Percentiles rank a stretch among this genome's conserved stretches.
Evolutionary conservation across 306 rosid species (phyloP).

Genomic region (Elaeagnus macrophylla): DNA sequence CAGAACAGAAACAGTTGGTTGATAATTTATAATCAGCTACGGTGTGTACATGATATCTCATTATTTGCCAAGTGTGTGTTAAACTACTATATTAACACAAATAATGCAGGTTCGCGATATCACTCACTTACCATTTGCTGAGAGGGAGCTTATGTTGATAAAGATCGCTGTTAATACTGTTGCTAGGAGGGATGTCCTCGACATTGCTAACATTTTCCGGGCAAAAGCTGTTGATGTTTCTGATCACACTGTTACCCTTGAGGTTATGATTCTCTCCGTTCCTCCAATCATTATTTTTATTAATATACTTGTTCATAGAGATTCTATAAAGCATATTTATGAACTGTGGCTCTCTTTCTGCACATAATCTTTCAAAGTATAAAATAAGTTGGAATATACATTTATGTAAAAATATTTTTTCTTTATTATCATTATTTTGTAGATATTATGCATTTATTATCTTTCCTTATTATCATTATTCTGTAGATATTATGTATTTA

Average conservation of each 20-base stretch:
- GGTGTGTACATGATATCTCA: background rate
- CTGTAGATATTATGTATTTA: too few species aligned
- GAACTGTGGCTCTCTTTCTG: background rate
- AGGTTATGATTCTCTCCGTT: slow-evolving; percentile 23
- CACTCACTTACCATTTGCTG: slow-evolving; percentile 43
- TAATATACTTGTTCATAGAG: background rate
- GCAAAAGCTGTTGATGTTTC: slow-evolving; percentile 57
- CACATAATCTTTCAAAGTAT: background rate
- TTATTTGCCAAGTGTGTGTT: background rate
- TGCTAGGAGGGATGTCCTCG: slow-evolving; percentile 55
- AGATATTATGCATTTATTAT: too few species aligned
- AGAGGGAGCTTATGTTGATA: slow-evolving; percentile 50
- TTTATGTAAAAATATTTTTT: too few species aligned
- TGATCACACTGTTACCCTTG: slow-evolving; percentile 52
- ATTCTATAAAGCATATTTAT: background rate
- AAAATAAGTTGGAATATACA: too few species aligned
- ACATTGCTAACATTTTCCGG: slow-evolving; percentile 49
- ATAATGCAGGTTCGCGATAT: slow-evolving; percentile 39
- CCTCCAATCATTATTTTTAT: slow-evolving; percentile 5
- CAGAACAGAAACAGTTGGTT: too few species aligned
- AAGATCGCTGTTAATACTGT: slow-evolving; percentile 44
- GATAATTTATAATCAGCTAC: too few species aligned
- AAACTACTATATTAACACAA: slow-evolving; percentile 2
- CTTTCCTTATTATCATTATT: too few species aligned
- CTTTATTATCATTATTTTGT: too few species aligned